Conservation (phyloP, 805 yeast genomes). For the Schizosaccharomyces pombe region DNA sequence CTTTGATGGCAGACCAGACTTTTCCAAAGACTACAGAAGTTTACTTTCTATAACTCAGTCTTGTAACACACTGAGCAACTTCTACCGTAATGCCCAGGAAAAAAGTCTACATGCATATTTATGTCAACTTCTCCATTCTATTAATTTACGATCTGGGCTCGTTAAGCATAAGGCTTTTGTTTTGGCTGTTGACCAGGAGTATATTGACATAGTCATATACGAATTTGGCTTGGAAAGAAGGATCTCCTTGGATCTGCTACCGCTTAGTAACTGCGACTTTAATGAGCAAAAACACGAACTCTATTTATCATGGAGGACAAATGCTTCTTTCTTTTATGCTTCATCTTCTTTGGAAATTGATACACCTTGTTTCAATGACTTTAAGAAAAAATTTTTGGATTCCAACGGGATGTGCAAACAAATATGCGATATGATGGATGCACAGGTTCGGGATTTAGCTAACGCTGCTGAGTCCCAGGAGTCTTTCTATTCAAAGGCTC, state of each 20-base stretch:
- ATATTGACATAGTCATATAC: slow-evolving; percentile 79
- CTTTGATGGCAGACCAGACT: slow-evolving; percentile 26
- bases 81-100: not conserved
- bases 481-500: too few relatives aligned
- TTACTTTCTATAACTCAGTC: not conserved
- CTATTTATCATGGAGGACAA: not conserved
- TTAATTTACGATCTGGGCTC: not conserved
- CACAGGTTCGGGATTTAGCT: not conserved
- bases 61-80: not conserved
- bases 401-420: not conserved
- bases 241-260: slow-evolving; percentile 85
- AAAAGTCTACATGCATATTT: not conserved
- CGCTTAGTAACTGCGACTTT: not conserved
- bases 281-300: not conserved
- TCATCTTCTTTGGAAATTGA: not conserved
- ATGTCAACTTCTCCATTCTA: not conserved
- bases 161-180: not conserved
- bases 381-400: not conserved
- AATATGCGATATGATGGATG: not conserved
- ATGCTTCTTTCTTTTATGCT: not conserved
- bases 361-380: not conserved
- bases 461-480: not conserved
- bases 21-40: not conserved
- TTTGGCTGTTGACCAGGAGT: slow-evolving; percentile 20
- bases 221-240: slow-evolving; percentile 88